Evolutionary conservation across 306 rosid species (phyloP).

Genomic region (Pueraria montana): DNA sequence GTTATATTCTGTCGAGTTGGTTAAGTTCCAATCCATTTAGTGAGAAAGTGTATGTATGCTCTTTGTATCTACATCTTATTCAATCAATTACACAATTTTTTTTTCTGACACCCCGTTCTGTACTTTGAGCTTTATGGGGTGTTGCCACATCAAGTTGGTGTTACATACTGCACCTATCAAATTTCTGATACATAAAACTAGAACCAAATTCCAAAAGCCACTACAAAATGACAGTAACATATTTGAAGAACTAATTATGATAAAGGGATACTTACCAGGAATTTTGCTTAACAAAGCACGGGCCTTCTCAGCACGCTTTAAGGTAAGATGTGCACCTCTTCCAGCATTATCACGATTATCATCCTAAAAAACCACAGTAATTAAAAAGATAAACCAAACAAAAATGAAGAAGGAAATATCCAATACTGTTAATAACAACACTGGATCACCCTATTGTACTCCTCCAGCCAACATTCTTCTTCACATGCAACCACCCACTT

Average conservation of each 20-base stretch:
- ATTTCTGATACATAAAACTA: neutral
- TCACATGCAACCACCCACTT: slow-evolving; percentile 77
- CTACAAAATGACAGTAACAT: neutral
- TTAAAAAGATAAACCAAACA: slow-evolving; percentile 19
- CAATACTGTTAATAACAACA: neutral
- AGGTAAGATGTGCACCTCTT: slow-evolving; percentile 76
- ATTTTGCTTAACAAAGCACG: slow-evolving; percentile 72
- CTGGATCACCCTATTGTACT: slow-evolving; percentile 74
- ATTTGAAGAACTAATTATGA: slow-evolving; percentile 27
- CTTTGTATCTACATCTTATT: neutral
- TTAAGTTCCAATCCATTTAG: no score
- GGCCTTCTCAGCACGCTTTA: slow-evolving; percentile 86
- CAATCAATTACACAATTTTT: neutral
- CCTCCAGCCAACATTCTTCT: slow-evolving; percentile 95
- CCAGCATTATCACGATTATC: slow-evolving; percentile 83
- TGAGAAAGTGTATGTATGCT: no score
- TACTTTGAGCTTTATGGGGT: neutral
- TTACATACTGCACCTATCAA: neutral
- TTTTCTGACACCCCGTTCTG: neutral
- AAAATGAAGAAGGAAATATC: slow-evolving; percentile 1
- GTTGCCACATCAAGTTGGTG: neutral
- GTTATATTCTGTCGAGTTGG: no score
- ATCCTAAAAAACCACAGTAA: slow-evolving; percentile 58
- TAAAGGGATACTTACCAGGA: slow-evolving; percentile 60
- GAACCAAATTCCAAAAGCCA: slow-evolving; percentile 13